Percentiles rank a stretch among this genome's conserved stretches.
Evolutionary conservation across 768 basidiomycete species (phyloP).

Genomic region (Roridomyces roridus): DNA sequence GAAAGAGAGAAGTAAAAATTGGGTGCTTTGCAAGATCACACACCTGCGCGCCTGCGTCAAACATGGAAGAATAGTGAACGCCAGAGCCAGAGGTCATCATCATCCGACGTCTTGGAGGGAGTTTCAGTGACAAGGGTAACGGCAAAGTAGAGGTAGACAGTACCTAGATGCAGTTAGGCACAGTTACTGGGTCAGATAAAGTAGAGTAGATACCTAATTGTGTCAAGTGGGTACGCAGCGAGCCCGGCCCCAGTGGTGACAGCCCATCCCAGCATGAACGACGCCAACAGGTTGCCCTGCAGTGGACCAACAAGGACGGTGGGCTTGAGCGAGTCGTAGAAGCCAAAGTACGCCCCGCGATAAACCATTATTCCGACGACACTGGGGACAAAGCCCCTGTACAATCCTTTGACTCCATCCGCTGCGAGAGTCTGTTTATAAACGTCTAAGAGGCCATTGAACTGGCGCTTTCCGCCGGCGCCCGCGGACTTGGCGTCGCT

Average conservation of each 20-base stretch:
- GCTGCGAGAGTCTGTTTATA: slow-evolving; percentile 83
- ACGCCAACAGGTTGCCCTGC: slow-evolving; percentile 81
- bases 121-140: no score
- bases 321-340: slow-evolving; percentile 79
- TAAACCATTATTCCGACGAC: slow-evolving; percentile 89
- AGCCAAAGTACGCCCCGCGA: slow-evolving; percentile 86
- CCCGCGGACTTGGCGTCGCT: slow-evolving; percentile 83
- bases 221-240: slow-evolving; percentile 74
- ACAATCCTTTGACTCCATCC: slow-evolving; percentile 85
- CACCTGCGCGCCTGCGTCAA: slow-evolving; percentile 67
- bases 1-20: not conserved
- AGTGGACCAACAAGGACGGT: slow-evolving; percentile 82
- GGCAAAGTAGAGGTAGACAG: no score
- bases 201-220: slow-evolving; percentile 53
- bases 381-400: slow-evolving; percentile 88
- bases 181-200: slow-evolving; percentile 26
- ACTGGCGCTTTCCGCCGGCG: slow-evolving; percentile 74
- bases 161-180: not conserved
- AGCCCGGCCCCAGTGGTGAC: slow-evolving; percentile 88
- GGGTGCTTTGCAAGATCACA: not conserved
- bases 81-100: slow-evolving; percentile 88
- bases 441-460: slow-evolving; percentile 85
- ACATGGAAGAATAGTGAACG: slow-evolving; percentile 84
- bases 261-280: slow-evolving; percentile 84
- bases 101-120: slow-evolving; percentile 77